Base-by-base conservation (phyloP, 1,284 basidiomycete species). In the Ganoderma boninense region DNA sequence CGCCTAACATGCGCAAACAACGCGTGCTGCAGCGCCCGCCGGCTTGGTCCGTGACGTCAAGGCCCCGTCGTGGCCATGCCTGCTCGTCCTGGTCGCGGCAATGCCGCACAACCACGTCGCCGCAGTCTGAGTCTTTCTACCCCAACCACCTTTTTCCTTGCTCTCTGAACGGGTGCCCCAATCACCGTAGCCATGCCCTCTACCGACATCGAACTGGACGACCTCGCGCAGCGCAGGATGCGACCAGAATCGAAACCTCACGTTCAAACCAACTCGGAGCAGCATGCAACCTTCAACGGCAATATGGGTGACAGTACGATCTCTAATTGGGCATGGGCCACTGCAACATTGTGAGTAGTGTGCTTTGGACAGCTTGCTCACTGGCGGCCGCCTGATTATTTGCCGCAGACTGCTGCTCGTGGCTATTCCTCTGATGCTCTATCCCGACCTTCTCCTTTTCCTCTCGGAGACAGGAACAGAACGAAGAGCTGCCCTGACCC, bases 381-480 rank as follows among this genome's bases (percentile, higher is more conserved):
- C 13, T 8, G 13, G 14, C 49, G 23, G 10, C n/a, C 18, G 43
- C 16, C 23, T 18, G 13, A 8, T 16, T 11, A 14, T 52, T 4
- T 32, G 38, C 2, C 14, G 7, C 74, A 88, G 88, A 65, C 75
- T 89, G 32, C 75, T 84, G 42, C 40, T 82, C 26, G 79, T 86
- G 56, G 82, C 87, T 65, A 71, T 82, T 71, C 83, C 84, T 74
- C 81, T 92, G 66, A 80, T 85, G 4, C 76, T 86, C n/a, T 89
- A 84, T 68, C 92, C 92, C 68, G 85, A 87, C 40, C 75, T 92
- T 61, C 80, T 92, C 42, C 84, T 92, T 62, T 91, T 92, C 77
- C 78, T 90, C 59, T 83, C 89, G n/a, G 84, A 83, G 16, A 76
- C 81, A 42, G 78, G 80, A 11, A 74, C 78, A 14, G 83, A 84